Conservation (phyloP, 164 flowering plant genomes). For the Nymphaea colorata region DNA sequence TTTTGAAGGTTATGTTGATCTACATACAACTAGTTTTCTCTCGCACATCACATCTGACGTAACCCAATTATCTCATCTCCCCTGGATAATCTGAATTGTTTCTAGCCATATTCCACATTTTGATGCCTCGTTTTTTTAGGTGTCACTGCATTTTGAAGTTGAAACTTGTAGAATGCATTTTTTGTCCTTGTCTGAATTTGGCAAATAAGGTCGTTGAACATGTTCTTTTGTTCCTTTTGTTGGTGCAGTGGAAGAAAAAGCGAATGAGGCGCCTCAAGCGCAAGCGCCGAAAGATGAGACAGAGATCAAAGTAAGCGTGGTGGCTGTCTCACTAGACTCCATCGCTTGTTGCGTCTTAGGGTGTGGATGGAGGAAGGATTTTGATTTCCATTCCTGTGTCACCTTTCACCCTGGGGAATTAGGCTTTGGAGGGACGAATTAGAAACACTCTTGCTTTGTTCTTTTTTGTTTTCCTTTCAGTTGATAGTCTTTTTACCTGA, state of each 20-base stretch:
- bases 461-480: not conserved
- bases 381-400: not conserved
- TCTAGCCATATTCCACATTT: too few relatives aligned
- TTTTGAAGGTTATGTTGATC: too few relatives aligned
- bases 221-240: not conserved
- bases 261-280: conserved; percentile 28
- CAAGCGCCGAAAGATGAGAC: conserved; percentile 30
- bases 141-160: not conserved
- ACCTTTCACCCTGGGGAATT: not conserved
- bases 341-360: not conserved
- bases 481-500: not conserved
- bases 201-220: not conserved
- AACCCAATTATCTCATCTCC: too few relatives aligned
- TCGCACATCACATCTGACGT: too few relatives aligned
- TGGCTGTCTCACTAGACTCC: not conserved
- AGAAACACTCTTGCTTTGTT: not conserved
- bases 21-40: too few relatives aligned
- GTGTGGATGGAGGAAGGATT: not conserved
- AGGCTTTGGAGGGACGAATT: not conserved
- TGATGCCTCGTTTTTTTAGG: too few relatives aligned
- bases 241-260: conserved; percentile 28
- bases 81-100: too few relatives aligned
- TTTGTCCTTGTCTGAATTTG: too few relatives aligned
- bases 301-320: conserved; percentile 19
- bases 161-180: not conserved